These are phyloP conservation scores for bread wheat (Triticum aestivum) DNA, from an alignment of 176 grass and related monocot species.

Conservation along the genomic window IWGSC_CS_RefSeq_v2.1 NC_057794.1:241744497-241744996, in stretches of 20 bases:
- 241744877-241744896: conserved; percentile 40
- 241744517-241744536: conserved; percentile 15
- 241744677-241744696: not conserved
- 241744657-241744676: not conserved
- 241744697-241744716: conserved; percentile 63
- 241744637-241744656: conserved; percentile 12
- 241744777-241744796: conserved; percentile 51
- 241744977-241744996: conserved; percentile 57
- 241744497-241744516: not conserved
- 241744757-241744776: conserved; percentile 69
- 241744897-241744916: conserved; percentile 52
- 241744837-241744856: conserved; percentile 57
- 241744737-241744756: conserved; percentile 66
- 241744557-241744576: not conserved
- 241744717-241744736: conserved; percentile 80
- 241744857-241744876: conserved; percentile 80
- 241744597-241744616: conserved; percentile 38
- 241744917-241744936: conserved; percentile 55
- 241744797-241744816: conserved; percentile 77
- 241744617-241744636: conserved; percentile 27
- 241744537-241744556: not conserved
- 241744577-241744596: not conserved
- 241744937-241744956: conserved; percentile 78
- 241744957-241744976: conserved; percentile 28
- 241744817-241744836: conserved; percentile 47